Evolutionary conservation across 805 yeast genomes (phyloP).

Genomic region (Danielia oregonensis): DNA sequence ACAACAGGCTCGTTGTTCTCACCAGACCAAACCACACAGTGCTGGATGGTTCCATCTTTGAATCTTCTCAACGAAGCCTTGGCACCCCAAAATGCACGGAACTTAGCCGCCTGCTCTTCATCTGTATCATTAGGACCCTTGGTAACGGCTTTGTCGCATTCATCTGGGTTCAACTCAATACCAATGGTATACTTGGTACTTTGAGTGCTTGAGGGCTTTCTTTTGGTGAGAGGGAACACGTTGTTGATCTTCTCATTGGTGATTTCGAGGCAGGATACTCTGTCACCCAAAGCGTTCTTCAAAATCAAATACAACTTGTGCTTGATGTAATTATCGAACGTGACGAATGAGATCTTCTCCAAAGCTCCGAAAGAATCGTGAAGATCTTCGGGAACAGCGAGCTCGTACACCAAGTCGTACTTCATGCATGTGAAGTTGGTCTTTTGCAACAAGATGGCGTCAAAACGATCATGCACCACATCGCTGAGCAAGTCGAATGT

Average conservation of each 20-base stretch:
- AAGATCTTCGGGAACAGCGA: constrained; percentile 44
- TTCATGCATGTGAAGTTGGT: constrained; percentile 51
- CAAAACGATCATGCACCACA: constrained; percentile 79
- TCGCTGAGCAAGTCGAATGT: constrained; percentile 72
- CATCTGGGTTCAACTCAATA: constrained; percentile 62
- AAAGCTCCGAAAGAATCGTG: constrained; percentile 56
- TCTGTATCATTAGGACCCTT: constrained; percentile 69
- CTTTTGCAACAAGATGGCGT: constrained; percentile 65
- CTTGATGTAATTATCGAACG: constrained; percentile 62
- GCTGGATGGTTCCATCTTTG: constrained; percentile 86
- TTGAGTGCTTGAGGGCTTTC: constrained; percentile 46
- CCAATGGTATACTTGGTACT: constrained; percentile 48
- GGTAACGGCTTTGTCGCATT: constrained; percentile 77
- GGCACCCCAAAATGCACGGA: constrained; percentile 86
- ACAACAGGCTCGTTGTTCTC: constrained; percentile 56
- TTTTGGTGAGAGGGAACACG: constrained; percentile 42
- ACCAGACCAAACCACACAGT: constrained; percentile 84
- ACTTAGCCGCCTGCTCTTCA: constrained; percentile 53
- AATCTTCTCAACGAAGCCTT: constrained; percentile 84
- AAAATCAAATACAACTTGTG: constrained; percentile 59
- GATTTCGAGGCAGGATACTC: constrained; percentile 39
- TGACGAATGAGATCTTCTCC: constrained; percentile 68
- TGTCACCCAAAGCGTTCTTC: constrained; percentile 52
- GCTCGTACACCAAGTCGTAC: constrained; percentile 59
- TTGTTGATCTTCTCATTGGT: constrained; percentile 19